Evolutionary conservation across 495 filamentous ascomycete genomes (phyloP).

Genomic region (Darksidea phi): DNA sequence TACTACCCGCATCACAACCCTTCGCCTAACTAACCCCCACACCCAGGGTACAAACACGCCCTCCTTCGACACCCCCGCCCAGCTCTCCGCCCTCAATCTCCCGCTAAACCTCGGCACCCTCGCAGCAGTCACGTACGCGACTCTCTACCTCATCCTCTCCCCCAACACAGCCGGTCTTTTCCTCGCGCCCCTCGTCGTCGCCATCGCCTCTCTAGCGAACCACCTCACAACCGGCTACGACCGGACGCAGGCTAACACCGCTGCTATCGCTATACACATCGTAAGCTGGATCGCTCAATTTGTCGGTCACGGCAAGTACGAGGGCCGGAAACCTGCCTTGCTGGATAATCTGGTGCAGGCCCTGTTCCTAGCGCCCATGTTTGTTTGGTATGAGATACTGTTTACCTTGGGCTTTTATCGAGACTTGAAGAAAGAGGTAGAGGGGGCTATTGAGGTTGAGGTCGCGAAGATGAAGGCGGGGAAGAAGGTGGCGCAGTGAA

Average conservation of each 20-base stretch:
- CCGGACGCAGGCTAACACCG: background rate
- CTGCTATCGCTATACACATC: slow-evolving; percentile 13
- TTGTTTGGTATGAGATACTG: slow-evolving; percentile 29
- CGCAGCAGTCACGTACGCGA: slow-evolving; percentile 12
- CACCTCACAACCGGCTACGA: background rate
- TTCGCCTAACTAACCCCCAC: background rate
- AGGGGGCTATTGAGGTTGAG: slow-evolving; percentile 26
- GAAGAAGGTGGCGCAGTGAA: background rate
- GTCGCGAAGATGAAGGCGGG: slow-evolving; percentile 4
- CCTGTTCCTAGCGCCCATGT: slow-evolving; percentile 30
- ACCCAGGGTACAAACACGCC: slow-evolving; percentile 20
- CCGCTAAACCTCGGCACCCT: slow-evolving; percentile 27
- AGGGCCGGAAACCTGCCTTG: slow-evolving; percentile 26
- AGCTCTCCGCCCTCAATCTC: slow-evolving; percentile 12
- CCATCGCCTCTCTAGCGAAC: slow-evolving; percentile 6
- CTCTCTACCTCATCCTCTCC: slow-evolving; percentile 24
- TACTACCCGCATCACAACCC: background rate
- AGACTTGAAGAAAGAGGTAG: slow-evolving; percentile 20
- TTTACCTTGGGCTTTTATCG: slow-evolving; percentile 28
- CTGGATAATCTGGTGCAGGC: slow-evolving; percentile 30
- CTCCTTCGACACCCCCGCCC: slow-evolving; percentile 3
- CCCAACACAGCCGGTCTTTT: slow-evolving; percentile 16
- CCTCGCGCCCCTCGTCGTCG: slow-evolving; percentile 16
- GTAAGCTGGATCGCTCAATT: slow-evolving; percentile 20
- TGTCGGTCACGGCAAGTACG: slow-evolving; percentile 24